phyloP scores from a whole-genome alignment of 257 asterid species.

The Coffea canephora region DNA sequence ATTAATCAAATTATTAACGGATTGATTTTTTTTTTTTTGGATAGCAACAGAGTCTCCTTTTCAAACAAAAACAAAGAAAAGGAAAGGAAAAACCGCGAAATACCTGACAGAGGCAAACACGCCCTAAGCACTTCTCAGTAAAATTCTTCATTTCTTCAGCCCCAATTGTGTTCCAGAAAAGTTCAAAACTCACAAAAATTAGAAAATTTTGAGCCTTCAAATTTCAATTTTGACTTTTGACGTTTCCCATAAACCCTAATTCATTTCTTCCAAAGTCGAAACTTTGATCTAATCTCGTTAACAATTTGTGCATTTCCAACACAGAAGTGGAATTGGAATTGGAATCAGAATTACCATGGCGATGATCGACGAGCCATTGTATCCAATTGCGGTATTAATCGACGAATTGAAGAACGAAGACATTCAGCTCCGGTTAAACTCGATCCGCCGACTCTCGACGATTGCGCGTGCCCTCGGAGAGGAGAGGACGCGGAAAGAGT shows the following conservation, averaged over 20 bases:
- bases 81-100: not conserved
- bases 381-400: conserved; percentile 69
- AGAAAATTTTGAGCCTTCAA: not conserved
- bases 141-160: conserved; percentile 1
- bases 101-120: not conserved
- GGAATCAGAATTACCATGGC: conserved; percentile 36
- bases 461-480: conserved; percentile 88
- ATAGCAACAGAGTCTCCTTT: too few relatives aligned
- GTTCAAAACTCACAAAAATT: not conserved
- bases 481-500: conserved; percentile 75
- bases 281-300: not conserved
- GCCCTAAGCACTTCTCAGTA: not conserved
- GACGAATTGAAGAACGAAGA: conserved; percentile 88
- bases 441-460: conserved; percentile 69
- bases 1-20: too few relatives aligned
- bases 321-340: not conserved
- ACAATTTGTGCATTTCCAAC: not conserved
- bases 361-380: conserved; percentile 72
- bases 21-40: too few relatives aligned
- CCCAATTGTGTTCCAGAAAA: not conserved
- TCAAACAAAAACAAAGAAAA: too few relatives aligned
- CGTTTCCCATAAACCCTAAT: conserved; percentile 2
- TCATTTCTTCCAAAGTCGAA: not conserved
- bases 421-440: conserved; percentile 59
- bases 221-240: not conserved